Conservation (phyloP, 176 grass and related monocot genomes). For the Oryza meridionalis region DNA sequence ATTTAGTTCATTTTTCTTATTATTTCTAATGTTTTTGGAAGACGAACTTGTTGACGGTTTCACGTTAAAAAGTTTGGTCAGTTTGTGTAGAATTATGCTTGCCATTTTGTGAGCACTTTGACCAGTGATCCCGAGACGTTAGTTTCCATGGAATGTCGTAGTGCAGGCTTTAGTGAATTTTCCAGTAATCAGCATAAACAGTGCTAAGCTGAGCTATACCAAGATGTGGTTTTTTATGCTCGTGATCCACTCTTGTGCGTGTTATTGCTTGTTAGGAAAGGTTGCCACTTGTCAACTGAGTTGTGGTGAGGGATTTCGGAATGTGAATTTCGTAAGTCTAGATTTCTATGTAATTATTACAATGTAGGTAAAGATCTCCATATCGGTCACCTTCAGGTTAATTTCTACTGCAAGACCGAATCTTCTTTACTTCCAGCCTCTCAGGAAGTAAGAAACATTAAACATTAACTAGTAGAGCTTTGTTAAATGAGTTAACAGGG, state of each 20-base stretch:
- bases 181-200: conserved; percentile 24
- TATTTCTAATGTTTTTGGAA: conserved; percentile 32
- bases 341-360: conserved; percentile 6
- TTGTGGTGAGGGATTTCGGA: background rate
- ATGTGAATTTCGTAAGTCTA: background rate
- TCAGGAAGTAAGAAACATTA: background rate
- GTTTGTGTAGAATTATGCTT: background rate
- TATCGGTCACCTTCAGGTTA: background rate
- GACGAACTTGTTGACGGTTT: background rate
- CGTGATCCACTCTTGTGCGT: background rate
- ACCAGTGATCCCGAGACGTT: background rate
- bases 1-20: background rate
- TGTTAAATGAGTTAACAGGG: conserved; percentile 7
- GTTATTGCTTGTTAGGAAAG: conserved; percentile 14
- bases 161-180: background rate
- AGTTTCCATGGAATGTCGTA: background rate
- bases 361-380: background rate
- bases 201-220: background rate
- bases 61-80: background rate
- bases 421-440: background rate
- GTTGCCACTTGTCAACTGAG: background rate
- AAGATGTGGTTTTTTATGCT: background rate
- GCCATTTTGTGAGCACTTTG: background rate
- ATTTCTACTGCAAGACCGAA: background rate
- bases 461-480: background rate